Percentiles rank a stretch among this genome's conserved stretches.
These are phyloP conservation scores for Neocatenulostroma microsporum DNA, from an alignment of 2,329 filamentous ascomycete species.

Conservation along the genomic window DNA sequence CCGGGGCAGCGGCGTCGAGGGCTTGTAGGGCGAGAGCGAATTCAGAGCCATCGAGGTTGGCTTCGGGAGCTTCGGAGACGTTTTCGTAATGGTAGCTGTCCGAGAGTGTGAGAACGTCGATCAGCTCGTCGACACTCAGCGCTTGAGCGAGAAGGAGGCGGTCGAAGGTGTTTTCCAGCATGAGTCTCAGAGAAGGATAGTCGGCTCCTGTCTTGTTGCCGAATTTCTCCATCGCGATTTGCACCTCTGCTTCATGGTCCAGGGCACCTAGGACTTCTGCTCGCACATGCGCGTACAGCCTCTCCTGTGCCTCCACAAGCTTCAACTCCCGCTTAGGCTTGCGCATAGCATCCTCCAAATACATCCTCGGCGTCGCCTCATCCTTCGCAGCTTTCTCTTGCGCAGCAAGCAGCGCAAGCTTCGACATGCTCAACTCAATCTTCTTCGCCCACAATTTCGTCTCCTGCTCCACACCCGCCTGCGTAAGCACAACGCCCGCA, in stretches of 20 bases:
- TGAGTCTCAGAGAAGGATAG: conserved; percentile 57
- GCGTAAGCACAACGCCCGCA: conserved; percentile 63
- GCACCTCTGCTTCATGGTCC: conserved; percentile 68
- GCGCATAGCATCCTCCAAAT: conserved; percentile 6
- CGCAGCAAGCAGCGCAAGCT: conserved; percentile 63
- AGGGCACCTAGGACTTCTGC: conserved; percentile 63
- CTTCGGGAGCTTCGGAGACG: conserved; percentile 32
- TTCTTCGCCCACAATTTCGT: conserved; percentile 86
- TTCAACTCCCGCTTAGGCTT: conserved; percentile 47
- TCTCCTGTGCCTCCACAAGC: conserved; percentile 71
- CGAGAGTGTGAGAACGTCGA: conserved; percentile 76
- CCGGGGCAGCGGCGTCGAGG: conserved; percentile 46
- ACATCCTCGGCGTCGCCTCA: not conserved
- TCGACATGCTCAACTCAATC: conserved; percentile 81
- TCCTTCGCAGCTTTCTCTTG: conserved; percentile 28
- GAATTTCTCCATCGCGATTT: conserved; percentile 65
- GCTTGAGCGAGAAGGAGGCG: conserved; percentile 64
- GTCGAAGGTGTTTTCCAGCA: conserved; percentile 64
- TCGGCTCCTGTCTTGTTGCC: conserved; percentile 46
- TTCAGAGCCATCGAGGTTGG: conserved; percentile 47
- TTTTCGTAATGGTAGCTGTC: conserved; percentile 39
- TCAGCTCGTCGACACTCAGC: conserved; percentile 51
- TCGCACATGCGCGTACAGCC: conserved; percentile 62
- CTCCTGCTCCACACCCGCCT: conserved; percentile 63
- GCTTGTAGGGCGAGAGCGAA: conserved; percentile 67